A percentile compares a stretch with the other conserved stretches of the same genome.
phyloP scores from a whole-genome alignment of 768 basidiomycete species.

The Hygrophoropsis aurantiaca region DNA sequence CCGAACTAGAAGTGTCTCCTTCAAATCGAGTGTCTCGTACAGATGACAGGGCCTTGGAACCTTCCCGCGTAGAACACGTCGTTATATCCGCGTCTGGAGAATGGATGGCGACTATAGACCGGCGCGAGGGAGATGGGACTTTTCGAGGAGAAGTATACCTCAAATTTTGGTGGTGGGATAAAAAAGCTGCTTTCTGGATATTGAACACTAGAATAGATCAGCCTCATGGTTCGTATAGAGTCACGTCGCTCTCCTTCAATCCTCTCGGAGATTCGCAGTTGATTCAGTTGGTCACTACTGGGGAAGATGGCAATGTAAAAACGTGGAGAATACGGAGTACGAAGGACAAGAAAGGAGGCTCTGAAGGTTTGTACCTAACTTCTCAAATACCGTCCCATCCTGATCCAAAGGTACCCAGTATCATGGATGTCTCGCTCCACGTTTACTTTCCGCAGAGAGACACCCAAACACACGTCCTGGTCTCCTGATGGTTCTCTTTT shows the following conservation, averaged over 20 bases:
- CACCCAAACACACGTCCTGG: constrained; percentile 70
- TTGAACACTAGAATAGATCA: constrained; percentile 89
- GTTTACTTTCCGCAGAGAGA: constrained; percentile 64
- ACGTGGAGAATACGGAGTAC: constrained; percentile 67
- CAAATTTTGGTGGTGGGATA: constrained; percentile 90
- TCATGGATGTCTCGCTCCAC: constrained; percentile 83
- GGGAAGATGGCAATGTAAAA: constrained; percentile 75
- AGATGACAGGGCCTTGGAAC: constrained; percentile 75
- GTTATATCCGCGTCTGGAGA: constrained; percentile 66
- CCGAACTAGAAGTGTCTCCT: constrained; percentile 90
- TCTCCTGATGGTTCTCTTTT: constrained; percentile 86
- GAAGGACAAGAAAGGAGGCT: constrained; percentile 43
- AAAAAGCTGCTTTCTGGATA: constrained; percentile 57
- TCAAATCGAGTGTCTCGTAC: constrained; percentile 86
- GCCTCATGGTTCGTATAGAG: constrained; percentile 69
- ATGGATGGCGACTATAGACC: constrained; percentile 94
- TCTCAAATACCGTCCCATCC: not conserved
- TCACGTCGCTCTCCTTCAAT: constrained; percentile 72
- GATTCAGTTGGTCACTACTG: constrained; percentile 66
- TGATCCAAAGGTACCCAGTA: constrained; percentile 38
- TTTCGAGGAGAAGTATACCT: constrained; percentile 73
- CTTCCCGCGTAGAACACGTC: constrained; percentile 70
- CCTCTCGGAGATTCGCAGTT: constrained; percentile 37
- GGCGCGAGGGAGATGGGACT: constrained; percentile 62
- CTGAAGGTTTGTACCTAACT: constrained; percentile 47